These are phyloP conservation scores for Gracilaria gracilis DNA, from an alignment of 23 red algal genomes.

Conservation along the genomic window DNA sequence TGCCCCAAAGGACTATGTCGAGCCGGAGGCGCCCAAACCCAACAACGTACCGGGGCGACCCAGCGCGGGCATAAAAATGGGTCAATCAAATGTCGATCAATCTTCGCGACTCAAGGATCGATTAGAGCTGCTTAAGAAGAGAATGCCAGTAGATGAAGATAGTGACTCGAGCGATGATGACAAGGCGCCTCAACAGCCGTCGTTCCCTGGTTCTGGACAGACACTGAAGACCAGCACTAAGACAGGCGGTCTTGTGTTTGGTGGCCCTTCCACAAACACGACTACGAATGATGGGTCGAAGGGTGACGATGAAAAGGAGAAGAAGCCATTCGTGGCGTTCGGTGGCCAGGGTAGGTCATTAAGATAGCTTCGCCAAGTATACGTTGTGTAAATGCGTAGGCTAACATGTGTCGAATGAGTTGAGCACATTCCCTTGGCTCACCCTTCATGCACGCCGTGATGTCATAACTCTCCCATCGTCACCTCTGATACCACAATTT, in stretches of 20 bases:
- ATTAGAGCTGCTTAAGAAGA: slow-evolving; percentile 70
- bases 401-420: not conserved
- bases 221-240: slow-evolving; percentile 63
- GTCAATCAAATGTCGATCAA: slow-evolving; percentile 26
- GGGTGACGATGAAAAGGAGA: slow-evolving; percentile 59
- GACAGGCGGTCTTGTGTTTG: slow-evolving; percentile 52
- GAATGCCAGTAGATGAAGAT: slow-evolving; percentile 61
- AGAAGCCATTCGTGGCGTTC: slow-evolving; percentile 74
- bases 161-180: slow-evolving; percentile 64
- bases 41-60: not conserved
- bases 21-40: slow-evolving; percentile 50
- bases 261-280: slow-evolving; percentile 29
- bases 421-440: not conserved
- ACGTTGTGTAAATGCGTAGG: not conserved
- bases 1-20: slow-evolving; percentile 86
- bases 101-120: slow-evolving; percentile 67
- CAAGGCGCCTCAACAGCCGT: slow-evolving; percentile 42
- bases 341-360: slow-evolving; percentile 70
- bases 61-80: not conserved
- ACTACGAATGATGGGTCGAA: not conserved
- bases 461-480: not conserved
- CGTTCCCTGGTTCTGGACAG: slow-evolving; percentile 70
- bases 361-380: slow-evolving; percentile 2
- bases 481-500: too few species aligned
- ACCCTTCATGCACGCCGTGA: not conserved